Conservation (phyloP, 768 basidiomycete species). For the Boletus huronensis region DNA sequence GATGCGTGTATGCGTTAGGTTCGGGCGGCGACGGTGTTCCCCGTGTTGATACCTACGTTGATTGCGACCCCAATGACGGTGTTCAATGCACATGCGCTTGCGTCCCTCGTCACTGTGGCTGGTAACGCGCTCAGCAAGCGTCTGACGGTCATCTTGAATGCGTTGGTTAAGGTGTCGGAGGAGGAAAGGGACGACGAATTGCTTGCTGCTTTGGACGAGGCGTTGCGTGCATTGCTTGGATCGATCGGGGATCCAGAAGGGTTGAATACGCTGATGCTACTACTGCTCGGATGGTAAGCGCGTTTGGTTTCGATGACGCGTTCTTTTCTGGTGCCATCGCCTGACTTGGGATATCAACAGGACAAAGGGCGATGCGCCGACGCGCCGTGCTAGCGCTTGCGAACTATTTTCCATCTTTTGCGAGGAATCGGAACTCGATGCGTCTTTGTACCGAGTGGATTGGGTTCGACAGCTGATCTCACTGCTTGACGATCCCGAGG, state of each 20-base stretch:
- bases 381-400: conserved; percentile 75
- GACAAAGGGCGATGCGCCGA: conserved; percentile 73
- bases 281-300: conserved; percentile 82
- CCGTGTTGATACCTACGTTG: conserved; percentile 90
- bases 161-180: conserved; percentile 78
- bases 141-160: conserved; percentile 69
- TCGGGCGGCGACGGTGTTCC: conserved; percentile 93
- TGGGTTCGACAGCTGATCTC: conserved; percentile 91
- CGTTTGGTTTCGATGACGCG: neutral
- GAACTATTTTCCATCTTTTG: conserved; percentile 80
- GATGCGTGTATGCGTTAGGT: conserved; percentile 47
- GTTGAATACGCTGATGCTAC: conserved; percentile 82
- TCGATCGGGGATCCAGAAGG: conserved; percentile 87
- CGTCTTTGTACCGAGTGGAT: conserved; percentile 83
- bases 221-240: conserved; percentile 66
- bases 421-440: conserved; percentile 76
- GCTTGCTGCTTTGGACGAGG: conserved; percentile 64
- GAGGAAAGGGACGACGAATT: conserved; percentile 69
- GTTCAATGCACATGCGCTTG: conserved; percentile 91
- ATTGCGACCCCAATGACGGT: conserved; percentile 87
- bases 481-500: conserved; percentile 72
- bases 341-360: conserved; percentile 36
- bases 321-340: too few species aligned
- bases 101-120: conserved; percentile 89
- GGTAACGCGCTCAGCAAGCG: conserved; percentile 86